These are phyloP conservation scores for Xylaria cubensis DNA, from an alignment of 495 filamentous ascomycete genomes.

Conservation along the genomic window DNA sequence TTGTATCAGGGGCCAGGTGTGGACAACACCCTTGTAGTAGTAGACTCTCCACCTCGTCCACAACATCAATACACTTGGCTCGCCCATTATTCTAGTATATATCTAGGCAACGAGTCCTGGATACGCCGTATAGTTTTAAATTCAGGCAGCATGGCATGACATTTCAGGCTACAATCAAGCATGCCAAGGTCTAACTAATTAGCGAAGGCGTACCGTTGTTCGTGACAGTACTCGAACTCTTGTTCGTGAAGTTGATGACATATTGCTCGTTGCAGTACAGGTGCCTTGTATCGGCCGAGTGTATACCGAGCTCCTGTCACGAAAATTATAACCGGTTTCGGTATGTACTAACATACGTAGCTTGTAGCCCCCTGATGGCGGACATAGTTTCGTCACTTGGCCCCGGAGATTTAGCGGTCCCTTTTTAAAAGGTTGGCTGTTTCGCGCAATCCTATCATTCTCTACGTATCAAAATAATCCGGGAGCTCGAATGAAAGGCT, in stretches of 20 bases:
- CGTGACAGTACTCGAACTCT: not conserved
- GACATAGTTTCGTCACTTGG: no score
- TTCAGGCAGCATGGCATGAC: not conserved
- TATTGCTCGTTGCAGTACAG: not conserved
- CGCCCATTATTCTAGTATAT: no score
- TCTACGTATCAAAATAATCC: not conserved
- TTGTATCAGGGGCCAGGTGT: not conserved
- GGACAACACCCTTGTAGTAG: no score
- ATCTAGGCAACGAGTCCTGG: not conserved
- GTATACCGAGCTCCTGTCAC: not conserved
- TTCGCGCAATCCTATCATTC: not conserved
- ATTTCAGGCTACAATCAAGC: not conserved
- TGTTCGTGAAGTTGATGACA: not conserved
- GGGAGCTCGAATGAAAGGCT: not conserved
- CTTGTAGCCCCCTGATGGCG: no score
- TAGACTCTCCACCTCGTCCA: no score
- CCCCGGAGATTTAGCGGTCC: no score
- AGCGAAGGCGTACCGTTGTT: not conserved
- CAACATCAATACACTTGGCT: no score
- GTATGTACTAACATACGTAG: not conserved
- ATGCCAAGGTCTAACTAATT: not conserved
- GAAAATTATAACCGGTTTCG: slow-evolving; percentile 4
- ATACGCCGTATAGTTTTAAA: not conserved
- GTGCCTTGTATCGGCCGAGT: not conserved
- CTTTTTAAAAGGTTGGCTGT: not conserved